Conservation (phyloP, 768 basidiomycete genomes). For the Termitomyces bulborhizus region DNA sequence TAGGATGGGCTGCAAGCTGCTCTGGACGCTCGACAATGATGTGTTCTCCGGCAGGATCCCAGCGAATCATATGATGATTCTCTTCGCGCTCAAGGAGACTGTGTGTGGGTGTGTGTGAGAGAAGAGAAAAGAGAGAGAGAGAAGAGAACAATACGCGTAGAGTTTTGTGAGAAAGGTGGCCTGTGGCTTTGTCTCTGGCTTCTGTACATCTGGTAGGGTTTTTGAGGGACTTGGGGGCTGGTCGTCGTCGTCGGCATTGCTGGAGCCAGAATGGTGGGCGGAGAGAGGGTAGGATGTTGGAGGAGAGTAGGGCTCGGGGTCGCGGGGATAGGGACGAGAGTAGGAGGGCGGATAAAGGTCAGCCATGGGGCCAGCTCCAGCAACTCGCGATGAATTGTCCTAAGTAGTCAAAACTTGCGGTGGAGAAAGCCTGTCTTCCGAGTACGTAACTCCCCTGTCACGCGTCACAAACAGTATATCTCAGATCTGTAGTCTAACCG, state of each 20-base stretch:
- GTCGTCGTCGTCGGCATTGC: slow-evolving; percentile 37
- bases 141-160: slow-evolving; percentile 65
- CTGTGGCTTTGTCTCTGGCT: slow-evolving; percentile 77
- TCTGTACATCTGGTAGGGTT: slow-evolving; percentile 32
- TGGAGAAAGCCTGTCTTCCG: slow-evolving; percentile 41
- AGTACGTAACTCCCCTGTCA: slow-evolving; percentile 32
- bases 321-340: slow-evolving; percentile 25
- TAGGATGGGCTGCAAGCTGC: slow-evolving; percentile 91
- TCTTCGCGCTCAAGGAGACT: slow-evolving; percentile 87
- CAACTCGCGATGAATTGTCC: slow-evolving; percentile 14
- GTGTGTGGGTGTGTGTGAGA: slow-evolving; percentile 12
- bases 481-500: too few relatives aligned
- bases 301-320: slow-evolving; percentile 26
- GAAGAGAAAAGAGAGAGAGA: background rate
- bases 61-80: slow-evolving; percentile 96
- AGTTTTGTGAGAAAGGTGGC: slow-evolving; percentile 97
- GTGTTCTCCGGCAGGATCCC: slow-evolving; percentile 89
- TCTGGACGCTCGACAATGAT: slow-evolving; percentile 95
- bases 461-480: slow-evolving; percentile 11
- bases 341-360: slow-evolving; percentile 50
- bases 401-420: slow-evolving; percentile 28
- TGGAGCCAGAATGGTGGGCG: slow-evolving; percentile 31
- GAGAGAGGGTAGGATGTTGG: slow-evolving; percentile 24
- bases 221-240: slow-evolving; percentile 41
- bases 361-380: slow-evolving; percentile 37